Base-by-base conservation (phyloP, 176 grass and related monocot species). In the Rhynchospora pubera region DNA sequence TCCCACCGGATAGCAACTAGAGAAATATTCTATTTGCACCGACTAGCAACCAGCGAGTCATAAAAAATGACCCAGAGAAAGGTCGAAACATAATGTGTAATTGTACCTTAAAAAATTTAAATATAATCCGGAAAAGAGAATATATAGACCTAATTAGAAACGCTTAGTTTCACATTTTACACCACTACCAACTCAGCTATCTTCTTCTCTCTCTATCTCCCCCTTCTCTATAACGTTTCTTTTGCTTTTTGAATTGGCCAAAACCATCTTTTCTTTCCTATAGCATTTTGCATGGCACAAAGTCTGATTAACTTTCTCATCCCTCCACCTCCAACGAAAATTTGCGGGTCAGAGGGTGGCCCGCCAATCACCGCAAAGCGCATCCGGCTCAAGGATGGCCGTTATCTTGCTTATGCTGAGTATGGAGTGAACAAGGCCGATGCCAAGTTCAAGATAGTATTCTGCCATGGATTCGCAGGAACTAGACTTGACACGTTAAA, bases 341-440 rank as follows among this genome's bases (percentile, higher is more conserved):
- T 79, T 19, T 94, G 90, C 83, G 90, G 94, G 46, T 47, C 88
- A n/a, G 87, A 87, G 55, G 94, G 92, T 0, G 88, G 92, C 0
- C 94, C 90, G 10, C 86, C 92, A 0, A 84, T 94, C 32, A 97
- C 94, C 0, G 90, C 94, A 62, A 48, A 85, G 0, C 13, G 92
- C 61, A 21, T 97, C 18, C 64, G 39, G 59, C 90, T 97, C 7
- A 79, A 82, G 22, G 92, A 97, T 78, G 94, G 94, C 0, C 86
- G 94, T 0, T 80, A 93, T 78, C 83, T 97, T 32, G 95, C 95
- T 2, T 97, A 93, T 91, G 84, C 87, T 53, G 92, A 94, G 92
- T 87, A 70, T 77, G 95, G 95, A 55, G 95, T 90, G n/a, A 68
- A 89, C 60, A 91, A 39, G 87, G 87, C 86, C 13, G 12, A 34